These are phyloP conservation scores for Penicillium atrosanguineum DNA, from an alignment of 495 filamentous ascomycete species.

Conservation along the genomic window DNA sequence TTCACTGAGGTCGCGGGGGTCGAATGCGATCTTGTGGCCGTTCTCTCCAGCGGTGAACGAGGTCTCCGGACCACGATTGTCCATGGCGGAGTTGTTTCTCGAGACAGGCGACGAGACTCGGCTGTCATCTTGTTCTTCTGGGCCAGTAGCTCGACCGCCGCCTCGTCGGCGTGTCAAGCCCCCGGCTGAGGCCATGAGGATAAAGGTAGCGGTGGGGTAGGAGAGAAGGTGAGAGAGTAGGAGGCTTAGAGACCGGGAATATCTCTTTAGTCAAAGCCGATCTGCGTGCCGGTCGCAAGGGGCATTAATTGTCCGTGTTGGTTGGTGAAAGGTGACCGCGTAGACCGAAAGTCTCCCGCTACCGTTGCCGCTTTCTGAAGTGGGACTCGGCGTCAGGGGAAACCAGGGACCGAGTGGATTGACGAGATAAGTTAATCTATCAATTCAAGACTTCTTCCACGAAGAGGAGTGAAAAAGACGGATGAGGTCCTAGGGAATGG, in stretches of 20 bases:
- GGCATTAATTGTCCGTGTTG: conserved; percentile 20
- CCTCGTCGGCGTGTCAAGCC: conserved; percentile 78
- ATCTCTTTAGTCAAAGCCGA: conserved; percentile 12
- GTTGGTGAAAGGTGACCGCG: conserved; percentile 22
- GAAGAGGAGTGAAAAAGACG: neutral
- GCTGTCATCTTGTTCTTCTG: conserved; percentile 59
- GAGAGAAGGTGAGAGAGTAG: conserved; percentile 5
- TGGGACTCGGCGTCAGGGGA: conserved; percentile 36
- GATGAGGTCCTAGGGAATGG: conserved; percentile 6
- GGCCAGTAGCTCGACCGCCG: conserved; percentile 57
- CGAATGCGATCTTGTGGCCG: conserved; percentile 98
- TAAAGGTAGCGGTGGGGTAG: conserved; percentile 20
- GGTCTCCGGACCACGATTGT: conserved; percentile 74
- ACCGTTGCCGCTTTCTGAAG: conserved; percentile 22
- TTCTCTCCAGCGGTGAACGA: conserved; percentile 91
- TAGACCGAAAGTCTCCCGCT: conserved; percentile 30
- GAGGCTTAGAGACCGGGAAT: conserved; percentile 4
- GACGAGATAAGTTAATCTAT: conserved; percentile 1
- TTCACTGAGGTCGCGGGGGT: conserved; percentile 96
- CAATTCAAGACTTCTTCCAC: neutral
- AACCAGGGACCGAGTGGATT: conserved; percentile 27
- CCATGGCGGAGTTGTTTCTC: conserved; percentile 56
- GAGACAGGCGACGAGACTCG: conserved; percentile 68
- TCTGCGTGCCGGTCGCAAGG: conserved; percentile 31
- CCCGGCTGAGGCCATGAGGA: conserved; percentile 61